Conservation (phyloP, 805 yeast genomes). For the Suhomyces prunicola region DNA sequence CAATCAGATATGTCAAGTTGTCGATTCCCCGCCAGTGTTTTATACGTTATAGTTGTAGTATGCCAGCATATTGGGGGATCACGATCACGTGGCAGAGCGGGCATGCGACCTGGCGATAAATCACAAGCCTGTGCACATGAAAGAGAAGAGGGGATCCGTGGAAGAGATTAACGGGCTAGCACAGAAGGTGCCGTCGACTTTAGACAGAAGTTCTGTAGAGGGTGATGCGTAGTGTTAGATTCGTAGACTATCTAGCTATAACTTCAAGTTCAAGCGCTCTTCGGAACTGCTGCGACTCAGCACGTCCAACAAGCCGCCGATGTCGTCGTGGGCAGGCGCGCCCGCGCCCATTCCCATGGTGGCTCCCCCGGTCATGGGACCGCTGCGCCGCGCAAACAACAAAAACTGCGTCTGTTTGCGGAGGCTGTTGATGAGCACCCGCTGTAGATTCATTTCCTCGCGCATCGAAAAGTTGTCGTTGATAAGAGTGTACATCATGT, state of each 20-base stretch:
- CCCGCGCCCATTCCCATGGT: conserved; percentile 2
- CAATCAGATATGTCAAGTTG: neutral
- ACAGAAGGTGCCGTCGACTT: too few species aligned
- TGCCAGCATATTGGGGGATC: neutral
- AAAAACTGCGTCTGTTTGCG: conserved; percentile 52
- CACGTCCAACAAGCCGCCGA: conserved; percentile 22
- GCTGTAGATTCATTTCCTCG: conserved; percentile 47
- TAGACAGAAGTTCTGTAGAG: too few species aligned
- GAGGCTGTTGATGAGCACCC: conserved; percentile 42
- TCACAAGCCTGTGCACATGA: neutral
- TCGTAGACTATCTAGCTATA: conserved; percentile 9
- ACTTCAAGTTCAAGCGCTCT: conserved; percentile 33
- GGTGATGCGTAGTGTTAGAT: neutral
- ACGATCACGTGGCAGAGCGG: neutral
- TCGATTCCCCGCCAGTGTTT: neutral
- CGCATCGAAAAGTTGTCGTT: conserved; percentile 39
- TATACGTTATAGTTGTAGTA: neutral
- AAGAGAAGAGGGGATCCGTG: neutral
- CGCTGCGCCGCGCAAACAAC: conserved; percentile 39
- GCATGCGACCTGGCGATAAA: neutral
- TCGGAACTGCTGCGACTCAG: conserved; percentile 30
- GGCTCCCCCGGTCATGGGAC: neutral
- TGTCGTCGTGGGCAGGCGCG: conserved; percentile 1
- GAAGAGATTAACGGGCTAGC: too few species aligned
- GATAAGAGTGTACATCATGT: conserved; percentile 28